Base-by-base conservation (phyloP, 164 flowering plant species). In the Tetrastigma voinierianum region DNA sequence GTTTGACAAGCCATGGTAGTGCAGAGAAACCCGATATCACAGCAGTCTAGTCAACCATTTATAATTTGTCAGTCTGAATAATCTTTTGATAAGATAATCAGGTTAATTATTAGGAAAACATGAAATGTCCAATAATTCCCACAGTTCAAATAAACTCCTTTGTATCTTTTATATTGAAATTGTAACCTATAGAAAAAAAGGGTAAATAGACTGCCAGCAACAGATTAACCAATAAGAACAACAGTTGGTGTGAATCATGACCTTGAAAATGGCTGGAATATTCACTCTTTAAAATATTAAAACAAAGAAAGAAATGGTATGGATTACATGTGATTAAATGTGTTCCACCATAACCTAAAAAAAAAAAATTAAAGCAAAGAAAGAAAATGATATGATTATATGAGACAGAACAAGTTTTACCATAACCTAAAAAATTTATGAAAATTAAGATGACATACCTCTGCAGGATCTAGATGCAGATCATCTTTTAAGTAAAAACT, bases 1-100 rank as follows among this genome's bases (percentile, higher is more conserved):
- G 99, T 79, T 96, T 96, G 64, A 92, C 75, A 68, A 96, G 97
- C 99, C 99, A 96, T 5, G 99, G 99, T 24, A 96, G 80, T 58
- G 99, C 77, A 71, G 99, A 90, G 55, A 89, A 82, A 54, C 99
- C 99, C 60, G 96, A 67, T 76, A 96, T 80, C 59, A 96, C 88
- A 76, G 99, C 99, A 86, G 99, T 92, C 99, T 96, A 86, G 83
- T 74, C 72, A 82, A 84, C 47, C 68, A 77, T n/a, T 70, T 20
- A 80, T 18, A 76, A 62, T 66, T 75, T 66, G 74, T 82, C 72
- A 84, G 80, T 76, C 74, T 57, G 61, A 49, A 66, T 45, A 16
- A 70, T 17, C 51, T 9, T n/a, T 19, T 51, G 16, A 32, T 9
- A 15, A 45, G 46, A 24, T 62, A 46, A 9, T 43, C n/a, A 46